phyloP scores from a whole-genome alignment of 495 filamentous ascomycete genomes.

The Neurospora tetraspora region DNA sequence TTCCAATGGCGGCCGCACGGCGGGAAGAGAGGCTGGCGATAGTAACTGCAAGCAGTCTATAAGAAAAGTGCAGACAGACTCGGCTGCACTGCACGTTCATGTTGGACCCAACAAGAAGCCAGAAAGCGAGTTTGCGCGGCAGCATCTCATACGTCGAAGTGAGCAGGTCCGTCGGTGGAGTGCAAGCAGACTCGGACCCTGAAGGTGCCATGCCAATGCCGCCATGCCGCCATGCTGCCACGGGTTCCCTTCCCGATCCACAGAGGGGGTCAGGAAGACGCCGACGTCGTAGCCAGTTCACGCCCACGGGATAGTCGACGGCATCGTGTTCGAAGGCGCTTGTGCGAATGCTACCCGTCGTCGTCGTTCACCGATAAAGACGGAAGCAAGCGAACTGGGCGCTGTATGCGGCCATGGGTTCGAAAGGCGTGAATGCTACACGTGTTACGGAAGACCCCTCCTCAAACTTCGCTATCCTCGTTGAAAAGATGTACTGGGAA shows the following conservation, averaged over 20 bases:
- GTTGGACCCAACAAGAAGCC: background rate
- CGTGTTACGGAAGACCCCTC: background rate
- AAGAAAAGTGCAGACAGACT: background rate
- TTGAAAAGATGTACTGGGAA: background rate
- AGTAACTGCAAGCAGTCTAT: background rate
- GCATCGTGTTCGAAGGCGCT: background rate
- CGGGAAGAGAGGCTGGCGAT: background rate
- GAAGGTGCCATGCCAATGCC: background rate
- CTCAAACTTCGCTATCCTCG: background rate
- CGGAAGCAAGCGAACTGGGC: background rate
- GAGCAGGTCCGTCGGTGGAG: background rate
- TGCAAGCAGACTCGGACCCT: background rate
- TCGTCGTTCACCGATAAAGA: background rate
- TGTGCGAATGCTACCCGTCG: background rate
- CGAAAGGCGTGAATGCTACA: background rate
- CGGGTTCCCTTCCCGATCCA: background rate
- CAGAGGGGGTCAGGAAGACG: background rate
- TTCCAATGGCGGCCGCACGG: conserved; percentile 5
- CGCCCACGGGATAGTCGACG: background rate
- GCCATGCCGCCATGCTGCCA: background rate
- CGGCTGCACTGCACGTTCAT: background rate
- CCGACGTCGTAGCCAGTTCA: background rate
- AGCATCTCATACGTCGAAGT: conserved; percentile 17
- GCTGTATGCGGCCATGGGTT: background rate
- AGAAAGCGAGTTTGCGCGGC: conserved; percentile 9